Base-by-base conservation (phyloP, 2,329 filamentous ascomycete species). In the Calonectria multiphialidica region DNA sequence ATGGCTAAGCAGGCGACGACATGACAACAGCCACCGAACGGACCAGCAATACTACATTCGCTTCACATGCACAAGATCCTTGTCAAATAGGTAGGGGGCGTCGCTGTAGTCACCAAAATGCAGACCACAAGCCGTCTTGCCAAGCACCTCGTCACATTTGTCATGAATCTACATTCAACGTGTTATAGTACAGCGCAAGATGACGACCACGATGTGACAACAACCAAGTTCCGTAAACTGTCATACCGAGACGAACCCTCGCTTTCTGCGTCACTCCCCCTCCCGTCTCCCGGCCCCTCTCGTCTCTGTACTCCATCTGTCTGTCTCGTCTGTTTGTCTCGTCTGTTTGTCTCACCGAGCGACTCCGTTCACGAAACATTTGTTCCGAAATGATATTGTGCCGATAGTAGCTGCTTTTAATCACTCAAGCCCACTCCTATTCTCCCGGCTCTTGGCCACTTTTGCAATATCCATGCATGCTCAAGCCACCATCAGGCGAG, bases 401-500 rank as follows among this genome's bases (percentile, higher is more conserved):
- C n/a, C 53, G 35, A 59, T 35, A 59, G 30, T 37, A 23, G 35
- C 23, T 40, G 53, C 12, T 37, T 37, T 35, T 40, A 23, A 59
- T 59, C 53, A 40, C 53, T 40, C 23, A 23, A 59, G 15, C 23
- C 21, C 33, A 40, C n/a, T 28, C 9, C 12, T 40, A 33, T 40
- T 33, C 5, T 37, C 30, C n/a, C 21, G 13, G 16, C 33, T n/a
- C 50, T 37, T 25, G 4, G 25, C 35, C 53, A 59, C 35, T 15
- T 21, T 47, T 37, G 45, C 18, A 28, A 21, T 66, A 65, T 65
- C 65, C 62, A 59, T 69, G 45, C n/a, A 61, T 72, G 73, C 73
- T 74, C 71, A 65, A 72, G 72, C 66, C 73, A 57, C 37, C 45
- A 23, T 42, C 28, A 30, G 71, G 67, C 71, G 72, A 73, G 72